Evolutionary conservation across 148 eudicot genomes (phyloP), one percentile per base, ranked within the genome.

Genomic region (Pouteria glomerata): DNA sequence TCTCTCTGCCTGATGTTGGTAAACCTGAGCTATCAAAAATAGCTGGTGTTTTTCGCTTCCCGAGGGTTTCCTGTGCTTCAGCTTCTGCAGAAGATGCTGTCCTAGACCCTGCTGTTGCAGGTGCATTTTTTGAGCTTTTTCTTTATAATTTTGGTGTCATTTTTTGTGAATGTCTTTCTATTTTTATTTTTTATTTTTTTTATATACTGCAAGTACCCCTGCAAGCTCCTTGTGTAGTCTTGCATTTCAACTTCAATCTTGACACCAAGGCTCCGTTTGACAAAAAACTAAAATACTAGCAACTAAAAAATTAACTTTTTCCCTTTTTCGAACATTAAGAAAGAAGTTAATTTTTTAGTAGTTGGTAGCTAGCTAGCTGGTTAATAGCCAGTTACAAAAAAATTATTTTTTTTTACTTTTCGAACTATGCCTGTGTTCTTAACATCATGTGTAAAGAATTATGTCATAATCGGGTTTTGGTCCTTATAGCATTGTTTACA

Each of bases 21-120:
- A 78, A 82, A 62, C 80, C 82, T 21, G 92, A 88, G 71, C 78
- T 81, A 26, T 72, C 85, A 29, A 85, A 85, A 69, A 26, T 51
- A 65, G 84, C 81, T 70, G 91, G 87, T 35, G 85, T 85, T 37
- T 85, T 85, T 65, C 86, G 78, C 68, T 88, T 88, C 79, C 92
- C 92, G 11, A 83, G 92, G 82, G 92, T 88, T 70, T 88, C 92
- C 24, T 75, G 87, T 76, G 92, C 92, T 74, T 76, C 92, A 70
- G 92, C 92, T 26, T 77, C 79, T 50, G 92, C 92, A 1, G 92
- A 88, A 65, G 84, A 84, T 84, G 92, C 89, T 33, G 83, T 85
- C 64, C 71, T 85, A 53, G 92, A 86, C 66, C 92, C 92, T 41
- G 82, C 76, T 63, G 82, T 88, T 72, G 92, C 82, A 37, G 92